Conservation (phyloP, 2,329 filamentous ascomycete genomes). For the Pyrenophora tritici-repentis region DNA sequence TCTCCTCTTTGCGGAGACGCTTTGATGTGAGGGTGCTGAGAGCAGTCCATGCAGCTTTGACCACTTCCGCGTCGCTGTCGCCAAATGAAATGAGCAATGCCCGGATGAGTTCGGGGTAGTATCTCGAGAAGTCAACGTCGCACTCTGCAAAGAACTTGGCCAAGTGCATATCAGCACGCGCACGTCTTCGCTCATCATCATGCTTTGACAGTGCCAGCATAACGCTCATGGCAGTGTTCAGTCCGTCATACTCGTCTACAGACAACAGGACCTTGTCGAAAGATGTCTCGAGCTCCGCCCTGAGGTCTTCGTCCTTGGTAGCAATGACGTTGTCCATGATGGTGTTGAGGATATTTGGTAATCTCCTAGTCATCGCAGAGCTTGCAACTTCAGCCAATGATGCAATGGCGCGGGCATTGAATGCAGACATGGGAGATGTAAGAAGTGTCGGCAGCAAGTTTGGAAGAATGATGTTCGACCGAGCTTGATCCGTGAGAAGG, state of each 20-base stretch:
- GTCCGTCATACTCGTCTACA: constrained; percentile 92
- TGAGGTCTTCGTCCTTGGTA: constrained; percentile 74
- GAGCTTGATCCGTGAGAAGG: constrained; percentile 86
- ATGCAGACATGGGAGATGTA: constrained; percentile 84
- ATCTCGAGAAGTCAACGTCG: constrained; percentile 88
- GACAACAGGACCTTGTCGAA: constrained; percentile 91
- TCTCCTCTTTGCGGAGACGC: constrained; percentile 91
- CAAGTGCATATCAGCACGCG: constrained; percentile 77
- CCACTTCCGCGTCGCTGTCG: constrained; percentile 79
- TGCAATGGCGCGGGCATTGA: constrained; percentile 92
- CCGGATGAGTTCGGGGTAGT: constrained; percentile 93
- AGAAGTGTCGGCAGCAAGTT: constrained; percentile 94
- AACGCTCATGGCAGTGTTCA: constrained; percentile 95
- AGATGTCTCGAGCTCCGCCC: constrained; percentile 73
- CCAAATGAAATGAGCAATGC: constrained; percentile 90
- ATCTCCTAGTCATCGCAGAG: constrained; percentile 83
- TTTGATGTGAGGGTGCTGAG: constrained; percentile 81
- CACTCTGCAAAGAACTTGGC: constrained; percentile 82
- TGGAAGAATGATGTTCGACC: constrained; percentile 94
- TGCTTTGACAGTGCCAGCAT: constrained; percentile 87
- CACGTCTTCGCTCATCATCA: constrained; percentile 84
- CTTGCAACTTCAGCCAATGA: constrained; percentile 92
- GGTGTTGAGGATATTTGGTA: constrained; percentile 89
- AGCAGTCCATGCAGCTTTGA: constrained; percentile 88
- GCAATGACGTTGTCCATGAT: constrained; percentile 91